Conservation (phyloP, 177 flowering plant genomes). For the Vitis hybrid region DNA sequence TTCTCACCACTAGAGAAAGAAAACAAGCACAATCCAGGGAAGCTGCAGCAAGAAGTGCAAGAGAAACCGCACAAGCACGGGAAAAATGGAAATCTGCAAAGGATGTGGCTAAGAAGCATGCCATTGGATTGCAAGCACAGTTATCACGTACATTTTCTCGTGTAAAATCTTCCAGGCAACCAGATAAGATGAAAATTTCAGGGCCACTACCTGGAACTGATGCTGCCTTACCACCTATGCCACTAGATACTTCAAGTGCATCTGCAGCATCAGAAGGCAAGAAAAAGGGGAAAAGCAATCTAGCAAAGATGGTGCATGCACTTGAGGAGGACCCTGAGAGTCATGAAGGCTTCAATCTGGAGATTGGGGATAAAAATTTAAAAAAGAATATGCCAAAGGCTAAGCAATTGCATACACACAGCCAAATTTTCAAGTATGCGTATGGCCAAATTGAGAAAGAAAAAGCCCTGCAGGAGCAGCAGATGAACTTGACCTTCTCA, state of each 20-base stretch:
- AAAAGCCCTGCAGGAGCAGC: slow-evolving; percentile 81
- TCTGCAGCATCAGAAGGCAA: slow-evolving; percentile 35
- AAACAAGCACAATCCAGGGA: slow-evolving; percentile 84
- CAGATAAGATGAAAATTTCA: slow-evolving; percentile 33
- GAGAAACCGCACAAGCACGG: slow-evolving; percentile 82
- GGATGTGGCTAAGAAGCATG: slow-evolving; percentile 69
- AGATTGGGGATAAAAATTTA: slow-evolving; percentile 67
- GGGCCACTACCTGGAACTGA: slow-evolving; percentile 51
- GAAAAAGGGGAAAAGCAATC: slow-evolving; percentile 62
- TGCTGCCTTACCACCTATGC: slow-evolving; percentile 50
- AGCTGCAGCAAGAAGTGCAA: slow-evolving; percentile 82
- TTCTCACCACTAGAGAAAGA: slow-evolving; percentile 73
- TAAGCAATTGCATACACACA: slow-evolving; percentile 72
- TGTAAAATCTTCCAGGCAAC: slow-evolving; percentile 39
- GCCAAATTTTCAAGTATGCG: slow-evolving; percentile 95
- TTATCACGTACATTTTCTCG: slow-evolving; percentile 88
- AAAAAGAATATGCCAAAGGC: slow-evolving; percentile 68
- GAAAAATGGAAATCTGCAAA: slow-evolving; percentile 91
- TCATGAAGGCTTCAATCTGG: slow-evolving; percentile 69
- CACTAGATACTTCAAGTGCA: slow-evolving; percentile 17
- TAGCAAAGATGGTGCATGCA: slow-evolving; percentile 59
- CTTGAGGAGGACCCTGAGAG: slow-evolving; percentile 70
- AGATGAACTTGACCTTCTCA: slow-evolving; percentile 73
- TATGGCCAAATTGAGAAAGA: slow-evolving; percentile 95
- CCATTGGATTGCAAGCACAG: slow-evolving; percentile 60